Evolutionary conservation across 2,329 filamentous ascomycete species (phyloP), one percentile per base, ranked within the genome.

Genomic region (Curvularia eragrostidis): DNA sequence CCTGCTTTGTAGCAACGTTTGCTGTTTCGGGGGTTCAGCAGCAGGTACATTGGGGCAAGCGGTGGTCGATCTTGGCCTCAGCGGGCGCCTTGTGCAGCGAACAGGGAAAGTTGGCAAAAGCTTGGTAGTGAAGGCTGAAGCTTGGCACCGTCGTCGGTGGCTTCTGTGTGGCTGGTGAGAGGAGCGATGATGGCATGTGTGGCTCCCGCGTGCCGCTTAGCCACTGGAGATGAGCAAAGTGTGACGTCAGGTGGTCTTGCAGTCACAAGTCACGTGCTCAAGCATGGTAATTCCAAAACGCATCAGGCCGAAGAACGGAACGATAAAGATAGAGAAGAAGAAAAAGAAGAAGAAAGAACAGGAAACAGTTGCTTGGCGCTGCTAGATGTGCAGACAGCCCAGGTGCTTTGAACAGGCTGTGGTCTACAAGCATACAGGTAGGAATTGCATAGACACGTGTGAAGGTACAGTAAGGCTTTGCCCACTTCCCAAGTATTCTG

Each of bases 81-180:
- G 58, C 47, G 19, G 58, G 62, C 51, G 15, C 4, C 15, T 18
- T 36, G 15, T 1, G 15, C 34, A 36, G 15, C 15, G 15, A 36
- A 18, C 34, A 36, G 7, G 34, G 5, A 36, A 64, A 61, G 58
- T 63, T 60, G 60, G 60, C 59, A 65, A 69, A 66, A 67, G 66
- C 65, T 69, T 70, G 62, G 61, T 62, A 34, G 13, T 15, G 42
- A 44, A 48, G 42, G 39, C 18, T 24, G 34, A 61, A 63, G 67
- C 67, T 69, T 69, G 54, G 53, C 58, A 12, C 42, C 23, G 28
- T 41, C 55, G 3, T 61, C 42, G 61, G 67, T 68, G 54, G 67
- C 67, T 70, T 18, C 18, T 52, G 54, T 57, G 54, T 57, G 54
- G 54, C 54, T 54, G 38, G n/a, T 43, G 9, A 4, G 28, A 13